phyloP scores from a whole-genome alignment of 2,329 filamentous ascomycete genomes.

The Diaporthe vaccinii region DNA sequence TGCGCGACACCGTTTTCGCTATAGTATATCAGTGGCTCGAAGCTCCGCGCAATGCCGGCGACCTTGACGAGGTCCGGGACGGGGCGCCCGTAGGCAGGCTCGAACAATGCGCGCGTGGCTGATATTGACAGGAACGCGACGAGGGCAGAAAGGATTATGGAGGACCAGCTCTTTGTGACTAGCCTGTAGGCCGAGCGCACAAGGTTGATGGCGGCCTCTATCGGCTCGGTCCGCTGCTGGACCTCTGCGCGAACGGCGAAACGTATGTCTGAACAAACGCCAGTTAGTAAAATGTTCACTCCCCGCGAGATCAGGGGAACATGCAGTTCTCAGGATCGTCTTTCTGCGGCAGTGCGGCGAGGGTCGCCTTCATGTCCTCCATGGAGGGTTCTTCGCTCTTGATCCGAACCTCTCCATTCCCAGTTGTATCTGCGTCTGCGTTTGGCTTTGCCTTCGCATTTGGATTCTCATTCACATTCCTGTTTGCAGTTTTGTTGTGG shows the following conservation, averaged over 20 bases:
- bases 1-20: constrained; percentile 90
- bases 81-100: constrained; percentile 75
- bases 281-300: constrained; percentile 40
- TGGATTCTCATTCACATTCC: constrained; percentile 51
- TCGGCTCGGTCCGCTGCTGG: constrained; percentile 86
- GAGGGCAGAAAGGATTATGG: constrained; percentile 72
- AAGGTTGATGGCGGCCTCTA: constrained; percentile 79
- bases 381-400: constrained; percentile 42
- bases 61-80: constrained; percentile 92
- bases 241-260: constrained; percentile 91
- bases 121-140: constrained; percentile 75
- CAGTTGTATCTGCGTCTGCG: constrained; percentile 12
- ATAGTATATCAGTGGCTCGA: constrained; percentile 95
- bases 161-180: constrained; percentile 78
- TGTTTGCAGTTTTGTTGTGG: constrained; percentile 53
- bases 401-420: constrained; percentile 33
- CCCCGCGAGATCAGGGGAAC: constrained; percentile 45
- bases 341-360: constrained; percentile 49
- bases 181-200: constrained; percentile 70
- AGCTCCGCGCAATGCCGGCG: constrained; percentile 88
- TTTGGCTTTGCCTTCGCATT: background rate
- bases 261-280: constrained; percentile 77
- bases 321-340: constrained; percentile 64
- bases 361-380: constrained; percentile 46
- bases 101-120: constrained; percentile 74